A percentile compares a stretch with the other conserved stretches of the same genome.
phyloP scores from a whole-genome alignment of 2,329 filamentous ascomycete species.

The Lachnellula cervina region DNA sequence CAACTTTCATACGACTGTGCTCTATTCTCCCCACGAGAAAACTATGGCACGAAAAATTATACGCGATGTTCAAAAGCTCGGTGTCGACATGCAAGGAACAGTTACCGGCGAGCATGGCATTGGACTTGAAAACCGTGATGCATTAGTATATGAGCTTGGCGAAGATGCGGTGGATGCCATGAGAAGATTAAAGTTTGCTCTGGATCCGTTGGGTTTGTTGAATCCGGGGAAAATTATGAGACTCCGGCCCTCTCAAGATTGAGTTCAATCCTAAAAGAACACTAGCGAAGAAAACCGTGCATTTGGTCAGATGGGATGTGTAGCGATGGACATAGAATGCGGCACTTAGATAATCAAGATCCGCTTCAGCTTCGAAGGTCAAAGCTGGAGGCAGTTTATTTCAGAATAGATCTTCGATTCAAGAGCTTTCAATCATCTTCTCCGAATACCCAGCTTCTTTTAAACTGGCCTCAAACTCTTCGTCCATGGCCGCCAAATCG shows the following conservation, averaged over 20 bases:
- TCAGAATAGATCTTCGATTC: not conserved
- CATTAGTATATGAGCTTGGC: conserved; percentile 71
- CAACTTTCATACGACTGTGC: conserved; percentile 59
- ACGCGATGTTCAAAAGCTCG: conserved; percentile 79
- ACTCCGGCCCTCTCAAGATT: not conserved
- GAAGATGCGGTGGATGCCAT: conserved; percentile 75
- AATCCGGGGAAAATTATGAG: conserved; percentile 52
- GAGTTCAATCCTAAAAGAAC: too few species aligned
- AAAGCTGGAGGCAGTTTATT: not conserved
- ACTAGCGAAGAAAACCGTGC: too few species aligned
- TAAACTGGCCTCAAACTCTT: conserved; percentile 11
- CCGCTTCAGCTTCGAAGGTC: too few species aligned
- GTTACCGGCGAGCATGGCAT: conserved; percentile 85
- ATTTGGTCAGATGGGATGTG: too few species aligned
- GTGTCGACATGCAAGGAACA: conserved; percentile 87
- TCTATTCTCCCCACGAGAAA: conserved; percentile 71
- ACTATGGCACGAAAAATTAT: conserved; percentile 70
- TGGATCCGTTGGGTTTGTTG: conserved; percentile 82
- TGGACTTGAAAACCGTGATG: conserved; percentile 79
- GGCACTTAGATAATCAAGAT: too few species aligned
- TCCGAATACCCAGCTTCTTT: conserved; percentile 7
- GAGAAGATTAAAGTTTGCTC: conserved; percentile 69
- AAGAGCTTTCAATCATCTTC: not conserved
- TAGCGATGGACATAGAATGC: too few species aligned
- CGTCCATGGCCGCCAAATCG: conserved; percentile 30